These are phyloP conservation scores for Acer saccharum DNA, from an alignment of 345 rosid genomes.

Conservation along the genomic window DNA sequence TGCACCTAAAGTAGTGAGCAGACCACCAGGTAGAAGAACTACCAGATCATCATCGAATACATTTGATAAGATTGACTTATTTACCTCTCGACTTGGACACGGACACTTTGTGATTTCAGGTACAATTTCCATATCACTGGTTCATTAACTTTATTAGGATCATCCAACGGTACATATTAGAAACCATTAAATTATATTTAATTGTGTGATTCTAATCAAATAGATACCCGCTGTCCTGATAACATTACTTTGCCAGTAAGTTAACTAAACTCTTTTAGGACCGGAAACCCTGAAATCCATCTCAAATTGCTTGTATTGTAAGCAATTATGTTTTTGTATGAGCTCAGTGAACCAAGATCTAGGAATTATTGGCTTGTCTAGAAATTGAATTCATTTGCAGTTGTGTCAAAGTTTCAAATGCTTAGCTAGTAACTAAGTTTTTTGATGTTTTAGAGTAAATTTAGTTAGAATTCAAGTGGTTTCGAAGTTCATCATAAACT, in stretches of 20 bases:
- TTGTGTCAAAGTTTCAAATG: neutral
- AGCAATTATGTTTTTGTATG: neutral
- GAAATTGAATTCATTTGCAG: neutral
- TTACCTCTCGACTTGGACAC: neutral
- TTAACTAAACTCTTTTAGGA: neutral
- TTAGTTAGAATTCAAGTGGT: neutral
- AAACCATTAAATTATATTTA: no score
- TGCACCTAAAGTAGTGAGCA: neutral
- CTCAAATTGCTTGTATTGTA: neutral
- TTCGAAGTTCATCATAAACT: neutral
- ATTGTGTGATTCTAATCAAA: neutral
- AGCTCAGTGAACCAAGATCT: no score
- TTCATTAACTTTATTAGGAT: neutral
- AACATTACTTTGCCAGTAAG: no score
- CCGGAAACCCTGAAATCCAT: neutral
- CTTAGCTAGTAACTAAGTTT: neutral
- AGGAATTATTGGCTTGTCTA: neutral
- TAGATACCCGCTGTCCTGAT: no score
- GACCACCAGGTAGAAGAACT: neutral
- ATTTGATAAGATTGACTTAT: neutral
- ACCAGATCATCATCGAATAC: neutral
- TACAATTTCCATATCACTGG: neutral
- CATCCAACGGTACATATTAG: no score
- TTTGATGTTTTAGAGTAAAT: neutral
- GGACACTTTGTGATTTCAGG: constrained; percentile 5